phyloP scores from a whole-genome alignment of 2,329 filamentous ascomycete species.

The Chaetomiaceae sp. region DNA sequence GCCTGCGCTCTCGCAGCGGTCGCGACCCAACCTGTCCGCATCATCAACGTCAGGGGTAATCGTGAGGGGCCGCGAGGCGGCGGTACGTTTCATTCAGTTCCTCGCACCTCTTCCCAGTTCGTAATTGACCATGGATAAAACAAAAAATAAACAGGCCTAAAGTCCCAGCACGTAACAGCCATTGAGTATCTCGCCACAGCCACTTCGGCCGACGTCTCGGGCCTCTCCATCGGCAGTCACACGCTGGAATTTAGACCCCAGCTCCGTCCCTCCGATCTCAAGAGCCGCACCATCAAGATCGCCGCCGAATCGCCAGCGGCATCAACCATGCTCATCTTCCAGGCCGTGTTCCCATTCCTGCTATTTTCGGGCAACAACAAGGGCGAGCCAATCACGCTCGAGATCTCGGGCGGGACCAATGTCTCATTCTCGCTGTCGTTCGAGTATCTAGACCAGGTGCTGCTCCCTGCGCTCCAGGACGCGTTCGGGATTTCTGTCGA shows the following conservation, averaged over 20 bases:
- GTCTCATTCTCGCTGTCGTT: slow-evolving; percentile 53
- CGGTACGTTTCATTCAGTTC: slow-evolving; percentile 23
- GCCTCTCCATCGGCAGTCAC: slow-evolving; percentile 48
- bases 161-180: slow-evolving; percentile 55
- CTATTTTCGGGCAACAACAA: slow-evolving; percentile 47
- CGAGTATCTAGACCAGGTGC: slow-evolving; percentile 59
- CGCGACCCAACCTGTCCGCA: slow-evolving; percentile 48
- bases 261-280: slow-evolving; percentile 32
- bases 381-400: slow-evolving; percentile 44
- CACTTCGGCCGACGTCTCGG: slow-evolving; percentile 48
- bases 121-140: neutral
- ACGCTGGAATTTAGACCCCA: slow-evolving; percentile 46
- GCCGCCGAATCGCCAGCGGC: slow-evolving; percentile 47
- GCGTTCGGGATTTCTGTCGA: slow-evolving; percentile 47
- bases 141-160: slow-evolving; percentile 46
- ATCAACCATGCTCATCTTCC: slow-evolving; percentile 54
- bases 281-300: slow-evolving; percentile 45
- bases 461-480: slow-evolving; percentile 50
- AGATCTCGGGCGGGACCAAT: slow-evolving; percentile 57
- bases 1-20: slow-evolving; percentile 54
- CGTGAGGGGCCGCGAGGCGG: slow-evolving; percentile 37
- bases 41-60: slow-evolving; percentile 54
- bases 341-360: slow-evolving; percentile 57
- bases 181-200: slow-evolving; percentile 51
- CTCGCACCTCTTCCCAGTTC: neutral